phyloP scores from a whole-genome alignment of 2,329 filamentous ascomycete species.

The Furcasterigmium furcatum region DNA sequence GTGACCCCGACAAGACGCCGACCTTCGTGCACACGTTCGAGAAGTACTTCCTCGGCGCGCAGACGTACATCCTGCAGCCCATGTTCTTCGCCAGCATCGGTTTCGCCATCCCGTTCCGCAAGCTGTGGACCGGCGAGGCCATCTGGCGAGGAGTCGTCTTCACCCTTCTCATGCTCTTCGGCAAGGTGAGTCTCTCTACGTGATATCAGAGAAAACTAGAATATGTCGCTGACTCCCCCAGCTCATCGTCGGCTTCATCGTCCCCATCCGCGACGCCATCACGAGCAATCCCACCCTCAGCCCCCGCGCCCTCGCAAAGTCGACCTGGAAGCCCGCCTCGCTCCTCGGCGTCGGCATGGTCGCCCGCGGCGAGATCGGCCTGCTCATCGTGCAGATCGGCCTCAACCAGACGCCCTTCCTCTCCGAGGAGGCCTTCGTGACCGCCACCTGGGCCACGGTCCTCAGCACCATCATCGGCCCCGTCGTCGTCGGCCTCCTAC shows the following conservation, averaged over 20 bases:
- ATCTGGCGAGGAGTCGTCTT: conserved; percentile 58
- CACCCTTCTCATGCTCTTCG: conserved; percentile 49
- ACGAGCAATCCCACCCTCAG: conserved; percentile 1
- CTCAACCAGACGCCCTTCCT: conserved; percentile 37
- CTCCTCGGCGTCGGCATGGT: conserved; percentile 58
- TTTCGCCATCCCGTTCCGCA: conserved; percentile 56
- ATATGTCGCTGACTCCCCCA: not conserved
- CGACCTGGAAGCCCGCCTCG: conserved; percentile 44
- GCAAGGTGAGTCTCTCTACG: conserved; percentile 21
- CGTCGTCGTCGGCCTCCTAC: conserved; percentile 45
- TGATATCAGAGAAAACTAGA: not conserved
- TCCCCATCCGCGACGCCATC: conserved; percentile 27
- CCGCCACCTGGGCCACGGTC: conserved; percentile 54
- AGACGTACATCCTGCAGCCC: conserved; percentile 46
- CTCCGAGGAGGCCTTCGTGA: conserved; percentile 49
- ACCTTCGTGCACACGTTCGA: conserved; percentile 34
- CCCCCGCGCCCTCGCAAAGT: conserved; percentile 1
- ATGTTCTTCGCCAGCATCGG: conserved; percentile 59
- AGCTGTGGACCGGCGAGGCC: conserved; percentile 46
- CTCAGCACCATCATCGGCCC: conserved; percentile 54
- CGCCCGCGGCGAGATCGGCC: conserved; percentile 58
- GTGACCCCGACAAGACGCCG: conserved; percentile 24
- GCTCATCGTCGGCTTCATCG: conserved; percentile 13
- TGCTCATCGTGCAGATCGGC: conserved; percentile 41
- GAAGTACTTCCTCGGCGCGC: conserved; percentile 27